Evolutionary conservation across 2,329 filamentous ascomycete genomes (phyloP), one percentile per base, ranked within the genome.

Genomic region (Rugonectria rugulosa): DNA sequence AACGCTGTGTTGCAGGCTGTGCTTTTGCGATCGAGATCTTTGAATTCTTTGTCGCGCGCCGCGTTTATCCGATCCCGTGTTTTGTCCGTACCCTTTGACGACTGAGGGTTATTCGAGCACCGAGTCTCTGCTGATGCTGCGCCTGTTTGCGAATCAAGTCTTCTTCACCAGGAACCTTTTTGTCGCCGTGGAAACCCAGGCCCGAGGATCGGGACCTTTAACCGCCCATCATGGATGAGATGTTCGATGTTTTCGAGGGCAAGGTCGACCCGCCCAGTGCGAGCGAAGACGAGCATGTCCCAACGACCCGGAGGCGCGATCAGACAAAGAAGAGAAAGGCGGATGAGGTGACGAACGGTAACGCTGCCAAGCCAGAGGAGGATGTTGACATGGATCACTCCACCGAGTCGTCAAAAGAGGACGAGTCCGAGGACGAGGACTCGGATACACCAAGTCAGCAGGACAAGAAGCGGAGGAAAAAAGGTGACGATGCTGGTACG

Each of bases 311-410:
- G 53, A 87, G 73, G 45, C 66, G 64, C 29, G 84, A 88, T 62
- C 86, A 83, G 73, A 90, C 80, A 77, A 95, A 92, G 78, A 97
- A 97, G 82, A 86, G 92, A 74, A 91, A 92, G 73, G 88, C 89
- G 32, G 93, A 92, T 72, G 91, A 92, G 59, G 84, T 86, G 56
- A 85, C 92, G 62, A 94, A 66, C 20, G 62, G 62, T 9, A 26
- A 53, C 45, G 61, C 48, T 8, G 44, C n/a, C 27, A 67, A 60
- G 49, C 36, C 24, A 6, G 40, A 54, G 9, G 47, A 65, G 20
- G 63, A 67, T 20, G 72, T 64, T 5, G 64, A 64, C 56, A 74
- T 70, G 69, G 65, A 72, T 23, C 77, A 85, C 46, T 77, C 74
- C 15, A 77, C 73, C 26, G 75, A 74, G 40, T 69, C 71, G 11